Conservation (phyloP, 2,329 filamentous ascomycete genomes). For the Cordyceps cicadae region DNA sequence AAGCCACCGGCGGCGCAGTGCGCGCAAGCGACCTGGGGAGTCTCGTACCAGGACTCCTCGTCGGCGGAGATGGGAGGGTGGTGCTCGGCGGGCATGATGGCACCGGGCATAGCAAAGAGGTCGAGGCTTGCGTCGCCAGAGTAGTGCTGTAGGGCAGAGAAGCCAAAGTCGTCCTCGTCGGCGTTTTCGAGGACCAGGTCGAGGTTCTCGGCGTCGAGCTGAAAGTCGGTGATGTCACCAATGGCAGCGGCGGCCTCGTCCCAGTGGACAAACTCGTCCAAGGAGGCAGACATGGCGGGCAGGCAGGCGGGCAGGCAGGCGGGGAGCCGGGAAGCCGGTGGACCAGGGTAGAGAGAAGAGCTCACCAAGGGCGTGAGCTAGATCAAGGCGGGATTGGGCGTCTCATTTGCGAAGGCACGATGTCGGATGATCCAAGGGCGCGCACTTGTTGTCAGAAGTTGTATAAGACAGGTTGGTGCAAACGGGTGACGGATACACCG, state of each 20-base stretch:
- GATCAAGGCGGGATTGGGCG: conserved; percentile 18
- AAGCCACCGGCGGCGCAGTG: conserved; percentile 45
- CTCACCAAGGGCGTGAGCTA: conserved; percentile 8
- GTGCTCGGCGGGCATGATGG: conserved; percentile 13
- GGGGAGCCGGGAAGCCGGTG: background rate
- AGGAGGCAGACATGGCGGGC: conserved; percentile 28
- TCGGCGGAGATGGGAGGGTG: conserved; percentile 8
- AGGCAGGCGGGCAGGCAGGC: background rate
- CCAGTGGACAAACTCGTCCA: conserved; percentile 59
- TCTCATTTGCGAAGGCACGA: conserved; percentile 11
- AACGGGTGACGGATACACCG: background rate
- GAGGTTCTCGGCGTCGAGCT: conserved; percentile 30
- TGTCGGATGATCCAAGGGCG: conserved; percentile 7
- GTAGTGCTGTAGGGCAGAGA: conserved; percentile 52
- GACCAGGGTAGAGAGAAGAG: background rate
- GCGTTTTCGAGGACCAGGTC: conserved; percentile 48
- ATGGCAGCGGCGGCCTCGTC: conserved; percentile 38
- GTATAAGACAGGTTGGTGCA: conserved; percentile 4
- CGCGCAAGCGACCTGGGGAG: conserved; percentile 39
- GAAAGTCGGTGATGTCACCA: conserved; percentile 21
- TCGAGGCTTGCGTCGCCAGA: conserved; percentile 30
- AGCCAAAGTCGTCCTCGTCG: conserved; percentile 52
- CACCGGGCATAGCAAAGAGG: conserved; percentile 22
- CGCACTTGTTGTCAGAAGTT: background rate
- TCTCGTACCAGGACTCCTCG: conserved; percentile 22